phyloP scores from a whole-genome alignment of 768 basidiomycete genomes.

The Calocybe indica region DNA sequence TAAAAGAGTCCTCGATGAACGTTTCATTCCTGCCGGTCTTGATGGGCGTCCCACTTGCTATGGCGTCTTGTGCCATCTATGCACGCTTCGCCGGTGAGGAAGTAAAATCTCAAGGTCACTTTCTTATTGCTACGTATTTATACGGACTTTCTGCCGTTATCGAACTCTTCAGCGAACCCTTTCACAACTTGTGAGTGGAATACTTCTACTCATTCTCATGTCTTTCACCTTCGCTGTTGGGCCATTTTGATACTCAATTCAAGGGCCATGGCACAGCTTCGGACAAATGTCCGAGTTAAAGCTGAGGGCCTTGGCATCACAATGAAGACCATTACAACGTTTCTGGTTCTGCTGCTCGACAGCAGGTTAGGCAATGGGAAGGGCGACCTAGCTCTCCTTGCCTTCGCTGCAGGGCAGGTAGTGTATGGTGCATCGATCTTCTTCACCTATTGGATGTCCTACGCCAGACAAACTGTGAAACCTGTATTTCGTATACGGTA shows the following conservation, averaged over 20 bases:
- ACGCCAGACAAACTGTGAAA: slow-evolving; percentile 16
- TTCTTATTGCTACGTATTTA: slow-evolving; percentile 52
- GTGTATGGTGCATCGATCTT: slow-evolving; percentile 61
- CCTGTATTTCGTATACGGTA: no score
- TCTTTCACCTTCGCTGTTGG: background rate
- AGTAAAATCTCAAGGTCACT: slow-evolving; percentile 58
- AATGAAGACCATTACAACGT: slow-evolving; percentile 65
- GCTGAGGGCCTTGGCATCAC: slow-evolving; percentile 86
- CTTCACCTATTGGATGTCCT: slow-evolving; percentile 43
- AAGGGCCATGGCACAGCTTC: slow-evolving; percentile 63
- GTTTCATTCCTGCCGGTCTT: slow-evolving; percentile 62
- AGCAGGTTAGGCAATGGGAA: slow-evolving; percentile 14
- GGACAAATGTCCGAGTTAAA: slow-evolving; percentile 66
- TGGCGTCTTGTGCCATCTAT: slow-evolving; percentile 49
- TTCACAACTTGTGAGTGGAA: slow-evolving; percentile 59
- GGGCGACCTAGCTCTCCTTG: slow-evolving; percentile 57
- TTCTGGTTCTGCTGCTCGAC: slow-evolving; percentile 56
- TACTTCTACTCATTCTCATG: slow-evolving; percentile 3
- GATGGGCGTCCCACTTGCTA: slow-evolving; percentile 62
- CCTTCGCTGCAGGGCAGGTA: slow-evolving; percentile 84
- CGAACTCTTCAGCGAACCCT: slow-evolving; percentile 81
- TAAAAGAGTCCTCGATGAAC: slow-evolving; percentile 26
- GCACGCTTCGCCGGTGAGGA: slow-evolving; percentile 42
- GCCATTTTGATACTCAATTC: slow-evolving; percentile 1
- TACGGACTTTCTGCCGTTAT: slow-evolving; percentile 72